Conservation (phyloP, 176 grass and related monocot genomes). For the Ensete ventricosum region DNA sequence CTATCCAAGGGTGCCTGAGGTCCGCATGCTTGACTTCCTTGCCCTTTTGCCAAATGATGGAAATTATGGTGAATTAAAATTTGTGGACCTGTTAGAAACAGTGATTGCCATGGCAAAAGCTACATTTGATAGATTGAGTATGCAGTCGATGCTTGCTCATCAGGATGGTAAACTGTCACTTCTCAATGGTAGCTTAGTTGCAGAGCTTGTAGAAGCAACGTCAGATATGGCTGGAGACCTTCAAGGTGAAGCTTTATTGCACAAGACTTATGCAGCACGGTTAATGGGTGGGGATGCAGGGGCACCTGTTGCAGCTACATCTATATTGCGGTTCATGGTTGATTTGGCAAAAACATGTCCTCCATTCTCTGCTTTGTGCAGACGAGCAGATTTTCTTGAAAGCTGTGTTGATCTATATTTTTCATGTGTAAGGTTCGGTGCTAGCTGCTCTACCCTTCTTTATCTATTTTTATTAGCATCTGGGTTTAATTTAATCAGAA, state of each 20-base stretch:
- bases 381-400: conserved; percentile 81
- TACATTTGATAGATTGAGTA: conserved; percentile 81
- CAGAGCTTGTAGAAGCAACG: conserved; percentile 76
- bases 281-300: conserved; percentile 94
- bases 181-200: conserved; percentile 65
- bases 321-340: conserved; percentile 93
- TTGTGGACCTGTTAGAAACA: conserved; percentile 92
- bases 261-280: conserved; percentile 97
- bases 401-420: conserved; percentile 97
- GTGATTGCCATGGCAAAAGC: conserved; percentile 81
- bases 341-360: conserved; percentile 87
- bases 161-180: conserved; percentile 84
- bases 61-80: conserved; percentile 91
- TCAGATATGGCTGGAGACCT: conserved; percentile 67
- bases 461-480: not conserved
- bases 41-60: conserved; percentile 93
- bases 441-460: conserved; percentile 1
- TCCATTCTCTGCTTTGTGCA: conserved; percentile 76
- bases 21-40: conserved; percentile 98
- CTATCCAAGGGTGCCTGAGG: conserved; percentile 94
- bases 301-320: conserved; percentile 80
- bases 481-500: not conserved
- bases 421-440: conserved; percentile 85
- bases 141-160: conserved; percentile 90
- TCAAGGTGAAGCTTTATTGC: conserved; percentile 95